These are phyloP conservation scores for Taphrina sp. DNA, from an alignment of 1,139 yeast species.

Conservation along the genomic window DNA sequence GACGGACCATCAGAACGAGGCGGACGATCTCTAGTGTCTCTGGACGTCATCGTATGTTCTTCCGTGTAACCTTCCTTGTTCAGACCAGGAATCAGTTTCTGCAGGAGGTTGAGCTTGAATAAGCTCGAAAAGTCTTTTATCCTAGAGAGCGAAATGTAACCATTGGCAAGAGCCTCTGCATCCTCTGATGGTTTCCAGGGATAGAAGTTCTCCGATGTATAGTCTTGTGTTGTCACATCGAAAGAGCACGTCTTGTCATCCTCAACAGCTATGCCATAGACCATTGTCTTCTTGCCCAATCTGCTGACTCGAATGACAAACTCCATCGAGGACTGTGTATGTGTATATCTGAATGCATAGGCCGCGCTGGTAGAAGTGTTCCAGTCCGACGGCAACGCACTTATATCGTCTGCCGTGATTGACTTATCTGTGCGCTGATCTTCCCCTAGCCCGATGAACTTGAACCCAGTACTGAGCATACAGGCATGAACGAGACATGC, in stretches of 20 bases:
- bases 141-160: conserved; percentile 14
- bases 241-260: conserved; percentile 23
- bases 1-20: background rate
- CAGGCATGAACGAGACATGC: conserved; percentile 36
- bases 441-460: conserved; percentile 34
- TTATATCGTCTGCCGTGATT: conserved; percentile 4
- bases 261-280: conserved; percentile 34
- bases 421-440: conserved; percentile 11
- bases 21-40: background rate
- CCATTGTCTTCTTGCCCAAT: conserved; percentile 34
- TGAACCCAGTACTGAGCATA: conserved; percentile 37
- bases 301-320: conserved; percentile 22
- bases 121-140: conserved; percentile 28
- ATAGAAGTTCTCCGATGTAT: conserved; percentile 9
- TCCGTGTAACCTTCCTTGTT: conserved; percentile 21
- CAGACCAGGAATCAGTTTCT: conserved; percentile 33
- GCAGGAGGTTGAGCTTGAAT: conserved; percentile 33
- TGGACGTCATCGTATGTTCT: background rate
- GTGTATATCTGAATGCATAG: conserved; percentile 34
- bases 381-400: conserved; percentile 11
- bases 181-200: conserved; percentile 11
- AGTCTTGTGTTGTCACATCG: conserved; percentile 18
- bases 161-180: conserved; percentile 11
- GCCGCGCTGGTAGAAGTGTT: conserved; percentile 29
- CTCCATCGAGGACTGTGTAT: conserved; percentile 29